Evolutionary conservation across 2,329 filamentous ascomycete genomes (phyloP).

Genomic region (Purpureocillium lavendulum): DNA sequence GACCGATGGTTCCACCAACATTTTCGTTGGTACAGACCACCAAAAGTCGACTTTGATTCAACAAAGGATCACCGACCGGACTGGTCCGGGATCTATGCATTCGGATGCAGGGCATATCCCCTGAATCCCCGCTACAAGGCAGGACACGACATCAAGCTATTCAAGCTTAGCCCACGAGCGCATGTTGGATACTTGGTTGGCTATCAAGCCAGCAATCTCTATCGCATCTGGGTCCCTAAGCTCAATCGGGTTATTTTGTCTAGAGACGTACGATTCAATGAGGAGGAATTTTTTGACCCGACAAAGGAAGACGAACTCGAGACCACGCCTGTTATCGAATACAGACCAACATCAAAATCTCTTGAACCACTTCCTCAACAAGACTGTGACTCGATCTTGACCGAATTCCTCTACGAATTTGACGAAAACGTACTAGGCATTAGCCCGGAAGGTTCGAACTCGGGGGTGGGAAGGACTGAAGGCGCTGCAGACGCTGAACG

Average conservation of each 20-base stretch:
- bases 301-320: neutral
- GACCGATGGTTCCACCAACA: neutral
- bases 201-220: neutral
- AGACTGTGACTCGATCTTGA: neutral
- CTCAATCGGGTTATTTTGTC: neutral
- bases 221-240: constrained; percentile 2
- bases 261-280: neutral
- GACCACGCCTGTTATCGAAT: neutral
- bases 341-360: neutral
- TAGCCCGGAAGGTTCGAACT: neutral
- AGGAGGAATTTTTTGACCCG: neutral
- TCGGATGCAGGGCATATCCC: neutral
- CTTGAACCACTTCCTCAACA: neutral
- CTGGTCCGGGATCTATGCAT: neutral
- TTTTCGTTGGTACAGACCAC: neutral
- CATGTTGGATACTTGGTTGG: constrained; percentile 2
- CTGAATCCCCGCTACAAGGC: neutral
- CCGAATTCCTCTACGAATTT: neutral
- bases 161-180: neutral
- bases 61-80: neutral
- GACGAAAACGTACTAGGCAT: neutral
- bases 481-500: neutral
- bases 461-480: neutral
- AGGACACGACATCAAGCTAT: neutral
- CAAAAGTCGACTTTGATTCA: neutral